phyloP scores from a whole-genome alignment of 1,139 yeast species.

The Candida sp. region DNA sequence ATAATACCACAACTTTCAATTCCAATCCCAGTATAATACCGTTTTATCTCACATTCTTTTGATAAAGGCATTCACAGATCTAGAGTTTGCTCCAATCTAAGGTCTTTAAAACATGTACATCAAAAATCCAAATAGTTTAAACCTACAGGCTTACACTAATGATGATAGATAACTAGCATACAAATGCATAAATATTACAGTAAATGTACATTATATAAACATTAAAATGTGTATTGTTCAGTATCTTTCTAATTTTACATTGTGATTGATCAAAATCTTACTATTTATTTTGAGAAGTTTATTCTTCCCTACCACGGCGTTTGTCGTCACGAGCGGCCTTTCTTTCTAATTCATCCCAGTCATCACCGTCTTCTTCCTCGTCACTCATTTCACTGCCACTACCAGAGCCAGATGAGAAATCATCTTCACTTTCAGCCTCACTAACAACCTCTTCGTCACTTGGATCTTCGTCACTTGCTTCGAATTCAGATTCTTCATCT shows the following conservation, averaged over 20 bases:
- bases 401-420: conserved; percentile 33
- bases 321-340: conserved; percentile 58
- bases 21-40: no score
- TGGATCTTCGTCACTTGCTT: conserved; percentile 64
- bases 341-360: conserved; percentile 72
- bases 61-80: no score
- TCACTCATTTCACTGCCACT: conserved; percentile 39
- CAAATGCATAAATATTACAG: not conserved
- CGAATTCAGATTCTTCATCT: conserved; percentile 58
- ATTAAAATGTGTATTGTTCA: no score
- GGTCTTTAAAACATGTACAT: no score
- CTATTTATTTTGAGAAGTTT: not conserved
- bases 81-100: no score
- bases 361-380: conserved; percentile 59
- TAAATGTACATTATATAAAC: not conserved
- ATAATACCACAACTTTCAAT: no score
- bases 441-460: conserved; percentile 70
- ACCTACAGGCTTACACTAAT: not conserved
- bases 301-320: conserved; percentile 22
- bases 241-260: no score
- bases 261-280: no score
- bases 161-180: not conserved
- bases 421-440: conserved; percentile 53
- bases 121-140: no score
- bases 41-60: no score